These are phyloP conservation scores for Thermothielavioides terrestris DNA, from an alignment of 495 filamentous ascomycete species.

Conservation along the genomic window DNA sequence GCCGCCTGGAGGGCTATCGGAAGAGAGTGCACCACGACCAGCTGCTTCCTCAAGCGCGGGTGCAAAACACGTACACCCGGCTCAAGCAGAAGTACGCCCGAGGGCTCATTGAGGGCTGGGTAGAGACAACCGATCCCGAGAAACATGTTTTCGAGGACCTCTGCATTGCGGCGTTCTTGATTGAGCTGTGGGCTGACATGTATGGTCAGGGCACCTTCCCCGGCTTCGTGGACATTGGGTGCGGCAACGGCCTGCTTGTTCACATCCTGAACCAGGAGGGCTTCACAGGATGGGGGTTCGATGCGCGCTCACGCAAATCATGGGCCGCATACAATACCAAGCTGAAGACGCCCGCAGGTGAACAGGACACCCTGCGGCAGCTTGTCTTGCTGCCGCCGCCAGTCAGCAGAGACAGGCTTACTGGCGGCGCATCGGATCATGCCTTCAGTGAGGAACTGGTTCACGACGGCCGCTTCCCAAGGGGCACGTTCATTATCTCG, in stretches of 20 bases:
- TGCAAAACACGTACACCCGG: slow-evolving; percentile 74
- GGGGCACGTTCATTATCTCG: slow-evolving; percentile 82
- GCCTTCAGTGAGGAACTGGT: slow-evolving; percentile 30
- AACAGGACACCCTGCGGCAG: slow-evolving; percentile 49
- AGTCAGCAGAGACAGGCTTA: slow-evolving; percentile 20
- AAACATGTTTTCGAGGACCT: slow-evolving; percentile 97
- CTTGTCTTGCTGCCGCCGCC: slow-evolving; percentile 62
- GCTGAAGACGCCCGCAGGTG: slow-evolving; percentile 27
- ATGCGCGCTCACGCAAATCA: slow-evolving; percentile 72
- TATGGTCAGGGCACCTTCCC: slow-evolving; percentile 59
- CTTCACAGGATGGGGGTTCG: slow-evolving; percentile 81
- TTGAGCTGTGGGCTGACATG: slow-evolving; percentile 87
- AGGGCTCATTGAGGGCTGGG: slow-evolving; percentile 60
- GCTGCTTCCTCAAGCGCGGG: slow-evolving; percentile 58
- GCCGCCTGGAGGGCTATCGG: slow-evolving; percentile 50
- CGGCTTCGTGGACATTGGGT: slow-evolving; percentile 92
- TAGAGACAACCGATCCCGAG: slow-evolving; percentile 72
- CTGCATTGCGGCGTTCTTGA: slow-evolving; percentile 83
- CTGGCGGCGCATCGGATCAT: slow-evolving; percentile 9
- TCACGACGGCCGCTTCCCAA: slow-evolving; percentile 64
- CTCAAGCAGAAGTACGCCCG: slow-evolving; percentile 71
- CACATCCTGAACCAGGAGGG: slow-evolving; percentile 76
- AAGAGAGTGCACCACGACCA: slow-evolving; percentile 73
- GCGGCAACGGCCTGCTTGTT: slow-evolving; percentile 90
- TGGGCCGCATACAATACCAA: slow-evolving; percentile 61